phyloP scores from a whole-genome alignment of 2,329 filamentous ascomycete genomes.

The Purpureocillium takamizusanense region DNA sequence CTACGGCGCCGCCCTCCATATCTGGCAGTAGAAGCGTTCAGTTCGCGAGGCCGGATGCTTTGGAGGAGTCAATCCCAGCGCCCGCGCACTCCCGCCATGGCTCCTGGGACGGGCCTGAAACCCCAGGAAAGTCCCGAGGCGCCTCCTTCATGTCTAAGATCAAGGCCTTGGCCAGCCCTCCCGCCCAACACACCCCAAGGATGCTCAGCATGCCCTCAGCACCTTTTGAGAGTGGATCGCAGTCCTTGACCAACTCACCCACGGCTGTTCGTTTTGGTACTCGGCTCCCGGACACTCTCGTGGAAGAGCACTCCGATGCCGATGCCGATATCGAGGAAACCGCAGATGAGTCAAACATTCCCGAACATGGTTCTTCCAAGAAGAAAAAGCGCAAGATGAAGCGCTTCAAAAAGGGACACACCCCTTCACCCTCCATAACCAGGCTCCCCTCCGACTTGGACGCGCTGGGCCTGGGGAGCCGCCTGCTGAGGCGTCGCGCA shows the following conservation, averaged over 20 bases:
- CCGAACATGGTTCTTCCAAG: conserved; percentile 28
- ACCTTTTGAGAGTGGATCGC: conserved; percentile 23
- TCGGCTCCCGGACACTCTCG: conserved; percentile 43
- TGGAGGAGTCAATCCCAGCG: conserved; percentile 33
- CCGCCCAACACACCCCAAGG: conserved; percentile 37
- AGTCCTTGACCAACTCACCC: conserved; percentile 39
- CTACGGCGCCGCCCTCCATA: conserved; percentile 1
- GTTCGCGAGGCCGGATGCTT: conserved; percentile 52
- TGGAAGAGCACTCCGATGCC: conserved; percentile 37
- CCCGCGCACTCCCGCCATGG: conserved; percentile 47
- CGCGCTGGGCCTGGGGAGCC: conserved; percentile 29
- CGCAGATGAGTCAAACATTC: conserved; percentile 59
- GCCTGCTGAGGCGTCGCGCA: conserved; percentile 52
- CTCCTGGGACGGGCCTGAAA: conserved; percentile 60
- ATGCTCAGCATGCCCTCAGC: conserved; percentile 20
- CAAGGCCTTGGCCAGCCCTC: conserved; percentile 57
- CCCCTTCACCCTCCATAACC: conserved; percentile 59
- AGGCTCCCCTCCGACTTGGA: conserved; percentile 33
- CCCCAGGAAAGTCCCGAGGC: conserved; percentile 45
- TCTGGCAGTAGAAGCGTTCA: conserved; percentile 56
- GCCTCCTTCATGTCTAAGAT: conserved; percentile 70
- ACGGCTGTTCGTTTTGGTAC: conserved; percentile 32
- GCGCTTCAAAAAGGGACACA: conserved; percentile 41
- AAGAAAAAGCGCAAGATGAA: conserved; percentile 56
- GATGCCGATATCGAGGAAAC: conserved; percentile 77